Conservation (phyloP, 23 red algal genomes). For the Chondrus crispus region DNA sequence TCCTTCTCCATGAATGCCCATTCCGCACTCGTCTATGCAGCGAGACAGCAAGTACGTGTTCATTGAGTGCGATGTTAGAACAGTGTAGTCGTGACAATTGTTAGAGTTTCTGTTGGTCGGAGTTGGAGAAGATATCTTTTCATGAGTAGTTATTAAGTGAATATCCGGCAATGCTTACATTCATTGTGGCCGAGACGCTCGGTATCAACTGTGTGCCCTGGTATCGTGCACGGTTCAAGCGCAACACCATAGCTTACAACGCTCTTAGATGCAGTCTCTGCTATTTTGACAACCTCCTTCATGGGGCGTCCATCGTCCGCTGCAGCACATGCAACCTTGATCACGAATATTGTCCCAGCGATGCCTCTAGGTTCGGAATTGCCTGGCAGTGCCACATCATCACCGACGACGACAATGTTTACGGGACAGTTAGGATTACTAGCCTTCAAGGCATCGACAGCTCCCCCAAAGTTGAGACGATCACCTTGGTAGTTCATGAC, state of each 20-base stretch:
- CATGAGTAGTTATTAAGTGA: not conserved
- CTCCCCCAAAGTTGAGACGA: conserved; percentile 58
- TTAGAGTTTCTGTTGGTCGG: not conserved
- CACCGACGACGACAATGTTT: conserved; percentile 24
- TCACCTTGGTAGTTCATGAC: conserved; percentile 80
- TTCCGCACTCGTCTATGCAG: conserved; percentile 46
- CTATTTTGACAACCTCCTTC: conserved; percentile 42
- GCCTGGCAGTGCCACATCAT: conserved; percentile 57
- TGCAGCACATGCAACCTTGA: conserved; percentile 74
- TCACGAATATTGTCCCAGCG: conserved; percentile 69
- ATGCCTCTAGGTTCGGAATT: conserved; percentile 45
- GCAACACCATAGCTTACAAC: conserved; percentile 52
- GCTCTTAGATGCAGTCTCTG: conserved; percentile 10
- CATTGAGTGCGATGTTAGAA: no score
- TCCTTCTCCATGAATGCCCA: conserved; percentile 78
- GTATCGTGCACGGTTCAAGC: conserved; percentile 48
- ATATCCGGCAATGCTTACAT: conserved; percentile 14
- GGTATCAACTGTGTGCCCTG: conserved; percentile 12
- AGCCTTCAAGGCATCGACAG: not conserved
- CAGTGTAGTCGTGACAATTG: no score
- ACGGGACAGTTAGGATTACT: not conserved
- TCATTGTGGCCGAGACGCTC: conserved; percentile 14
- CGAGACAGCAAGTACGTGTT: not conserved
- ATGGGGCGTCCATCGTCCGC: conserved; percentile 50
- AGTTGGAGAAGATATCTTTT: not conserved